Evolutionary conservation across 2,329 filamentous ascomycete genomes (phyloP).

Genomic region (Beauveria sp.): DNA sequence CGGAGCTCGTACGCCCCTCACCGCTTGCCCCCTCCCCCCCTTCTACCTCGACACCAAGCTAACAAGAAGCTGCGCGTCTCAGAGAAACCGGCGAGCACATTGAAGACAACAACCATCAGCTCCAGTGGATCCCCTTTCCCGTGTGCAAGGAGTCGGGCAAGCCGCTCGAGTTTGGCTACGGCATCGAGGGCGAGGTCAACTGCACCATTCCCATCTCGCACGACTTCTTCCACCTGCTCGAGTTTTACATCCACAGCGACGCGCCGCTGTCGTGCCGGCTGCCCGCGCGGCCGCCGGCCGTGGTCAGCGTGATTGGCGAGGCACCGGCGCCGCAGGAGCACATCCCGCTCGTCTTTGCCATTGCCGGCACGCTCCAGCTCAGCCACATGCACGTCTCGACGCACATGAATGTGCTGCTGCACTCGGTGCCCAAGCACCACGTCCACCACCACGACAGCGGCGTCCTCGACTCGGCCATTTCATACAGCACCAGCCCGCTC

Average conservation of each 20-base stretch:
- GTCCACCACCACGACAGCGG: conserved; percentile 60
- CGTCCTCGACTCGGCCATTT: conserved; percentile 78
- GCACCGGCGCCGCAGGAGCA: conserved; percentile 48
- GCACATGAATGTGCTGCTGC: conserved; percentile 81
- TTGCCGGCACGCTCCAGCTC: conserved; percentile 81
- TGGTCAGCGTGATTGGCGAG: conserved; percentile 48
- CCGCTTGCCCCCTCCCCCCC: background rate
- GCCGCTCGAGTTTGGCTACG: conserved; percentile 81
- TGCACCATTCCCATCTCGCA: conserved; percentile 72
- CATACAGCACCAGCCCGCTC: conserved; percentile 74
- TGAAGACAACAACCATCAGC: conserved; percentile 68
- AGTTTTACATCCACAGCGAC: conserved; percentile 98
- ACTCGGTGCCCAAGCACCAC: conserved; percentile 57
- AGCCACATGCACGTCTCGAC: conserved; percentile 88
- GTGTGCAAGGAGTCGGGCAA: conserved; percentile 79
- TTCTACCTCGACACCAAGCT: background rate
- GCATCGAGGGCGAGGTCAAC: conserved; percentile 72
- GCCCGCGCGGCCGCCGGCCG: conserved; percentile 61
- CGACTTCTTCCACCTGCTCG: conserved; percentile 78
- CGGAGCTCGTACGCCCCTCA: conserved; percentile 55
- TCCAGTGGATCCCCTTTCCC: conserved; percentile 89
- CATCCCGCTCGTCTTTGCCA: conserved; percentile 79
- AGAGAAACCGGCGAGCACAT: conserved; percentile 89
- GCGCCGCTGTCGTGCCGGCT: conserved; percentile 87
- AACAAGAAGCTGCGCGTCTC: conserved; percentile 10